Conservation (phyloP, 805 yeast species). For the Starmerella davenportii region DNA sequence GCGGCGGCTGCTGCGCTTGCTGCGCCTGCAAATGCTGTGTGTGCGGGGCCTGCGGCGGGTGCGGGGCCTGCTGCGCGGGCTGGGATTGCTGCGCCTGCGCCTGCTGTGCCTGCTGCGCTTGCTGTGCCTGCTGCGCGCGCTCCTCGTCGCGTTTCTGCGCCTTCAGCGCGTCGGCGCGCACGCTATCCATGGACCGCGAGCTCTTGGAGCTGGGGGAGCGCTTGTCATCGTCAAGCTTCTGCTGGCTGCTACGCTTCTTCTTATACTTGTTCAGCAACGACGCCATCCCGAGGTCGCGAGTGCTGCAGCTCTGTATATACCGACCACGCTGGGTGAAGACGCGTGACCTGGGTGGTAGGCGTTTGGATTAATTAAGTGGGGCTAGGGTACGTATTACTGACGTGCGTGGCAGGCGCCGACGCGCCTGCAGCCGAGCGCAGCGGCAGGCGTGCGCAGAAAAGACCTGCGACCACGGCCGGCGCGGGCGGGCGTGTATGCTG, state of each 20-base stretch:
- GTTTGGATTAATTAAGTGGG: no score
- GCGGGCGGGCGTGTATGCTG: no score
- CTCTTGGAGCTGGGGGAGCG: not conserved
- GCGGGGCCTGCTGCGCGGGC: slow-evolving; percentile 4
- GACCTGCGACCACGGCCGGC: no score
- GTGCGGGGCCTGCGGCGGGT: slow-evolving; percentile 1
- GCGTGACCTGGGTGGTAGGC: not conserved
- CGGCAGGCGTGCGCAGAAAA: no score
- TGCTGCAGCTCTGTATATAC: no score
- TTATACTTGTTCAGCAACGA: slow-evolving; percentile 14
- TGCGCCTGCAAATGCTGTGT: not conserved
- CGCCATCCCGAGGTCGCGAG: no score
- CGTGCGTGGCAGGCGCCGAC: no score
- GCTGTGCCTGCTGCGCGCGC: not conserved
- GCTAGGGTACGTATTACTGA: no score
- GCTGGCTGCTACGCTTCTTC: slow-evolving; percentile 16
- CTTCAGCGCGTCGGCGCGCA: not conserved
- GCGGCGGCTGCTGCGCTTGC: slow-evolving; percentile 1
- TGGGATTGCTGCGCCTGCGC: not conserved
- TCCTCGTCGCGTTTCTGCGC: not conserved
- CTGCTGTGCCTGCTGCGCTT: not conserved
- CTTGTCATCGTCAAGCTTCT: not conserved
- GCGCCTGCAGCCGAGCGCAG: no score
- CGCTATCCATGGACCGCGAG: not conserved
- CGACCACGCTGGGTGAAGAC: no score